These are phyloP conservation scores for Fusarium ambrosium DNA, from an alignment of 2,329 filamentous ascomycete species.

Conservation along the genomic window DNA sequence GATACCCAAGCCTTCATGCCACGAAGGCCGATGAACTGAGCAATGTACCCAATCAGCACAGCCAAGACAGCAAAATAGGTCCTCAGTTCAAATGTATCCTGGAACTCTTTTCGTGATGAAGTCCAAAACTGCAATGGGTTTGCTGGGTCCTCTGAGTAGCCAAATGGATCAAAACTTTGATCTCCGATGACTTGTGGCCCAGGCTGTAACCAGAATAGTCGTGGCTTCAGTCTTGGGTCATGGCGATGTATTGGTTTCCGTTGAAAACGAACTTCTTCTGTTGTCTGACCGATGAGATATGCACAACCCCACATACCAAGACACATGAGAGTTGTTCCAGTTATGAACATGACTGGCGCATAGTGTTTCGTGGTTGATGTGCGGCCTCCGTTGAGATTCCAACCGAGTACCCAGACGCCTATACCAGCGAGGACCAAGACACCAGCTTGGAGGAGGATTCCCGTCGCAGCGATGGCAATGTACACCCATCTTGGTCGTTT, in stretches of 20 bases:
- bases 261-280: slow-evolving; percentile 24
- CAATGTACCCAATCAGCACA: not conserved
- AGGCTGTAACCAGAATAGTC: slow-evolving; percentile 40
- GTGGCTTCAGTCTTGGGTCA: not conserved
- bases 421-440: slow-evolving; percentile 34
- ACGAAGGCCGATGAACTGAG: not conserved
- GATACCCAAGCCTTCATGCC: not conserved
- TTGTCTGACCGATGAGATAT: slow-evolving; percentile 36
- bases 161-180: slow-evolving; percentile 43
- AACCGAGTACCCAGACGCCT: slow-evolving; percentile 27
- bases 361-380: slow-evolving; percentile 12
- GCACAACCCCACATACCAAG: slow-evolving; percentile 41
- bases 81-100: not conserved
- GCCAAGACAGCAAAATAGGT: not conserved
- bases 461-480: not conserved
- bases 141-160: slow-evolving; percentile 21
- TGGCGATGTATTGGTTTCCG: not conserved
- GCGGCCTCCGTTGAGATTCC: slow-evolving; percentile 12
- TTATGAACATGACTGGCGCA: slow-evolving; percentile 38
- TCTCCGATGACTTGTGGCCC: slow-evolving; percentile 41
- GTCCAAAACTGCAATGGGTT: not conserved
- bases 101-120: not conserved
- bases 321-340: slow-evolving; percentile 33
- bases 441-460: slow-evolving; percentile 21
- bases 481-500: not conserved